These are phyloP conservation scores for Cystoisospora suis DNA, from an alignment of 169 alveolate species.

Conservation along the genomic window DNA sequence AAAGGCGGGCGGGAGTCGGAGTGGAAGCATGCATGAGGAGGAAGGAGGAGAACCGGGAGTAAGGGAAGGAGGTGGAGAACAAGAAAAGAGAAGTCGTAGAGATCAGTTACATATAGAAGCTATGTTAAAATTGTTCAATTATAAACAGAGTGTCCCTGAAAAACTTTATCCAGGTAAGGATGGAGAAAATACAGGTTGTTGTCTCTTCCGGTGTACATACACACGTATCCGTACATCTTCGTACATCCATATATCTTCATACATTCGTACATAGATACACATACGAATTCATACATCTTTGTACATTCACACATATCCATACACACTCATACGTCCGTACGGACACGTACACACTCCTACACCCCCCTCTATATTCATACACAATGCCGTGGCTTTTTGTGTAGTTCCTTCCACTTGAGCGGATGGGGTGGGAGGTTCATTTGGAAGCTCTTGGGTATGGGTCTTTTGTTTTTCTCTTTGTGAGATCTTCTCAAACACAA, in stretches of 20 bases:
- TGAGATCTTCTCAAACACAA: too few species aligned
- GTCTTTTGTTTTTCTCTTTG: too few species aligned
- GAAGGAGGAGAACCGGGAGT: too few species aligned
- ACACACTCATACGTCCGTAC: background rate
- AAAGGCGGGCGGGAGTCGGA: too few species aligned
- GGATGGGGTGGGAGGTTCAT: too few species aligned
- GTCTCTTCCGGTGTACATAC: background rate
- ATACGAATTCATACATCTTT: background rate
- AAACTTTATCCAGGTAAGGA: slow-evolving; percentile 1
- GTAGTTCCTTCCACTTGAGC: too few species aligned
- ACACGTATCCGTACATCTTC: background rate
- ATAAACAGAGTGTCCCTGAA: slow-evolving; percentile 11
- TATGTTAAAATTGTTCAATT: background rate
- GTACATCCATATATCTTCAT: background rate
- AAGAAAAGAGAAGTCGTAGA: background rate
- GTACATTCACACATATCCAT: background rate
- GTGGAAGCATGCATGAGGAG: too few species aligned
- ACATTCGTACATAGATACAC: background rate
- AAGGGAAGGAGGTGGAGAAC: background rate
- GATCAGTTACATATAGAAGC: background rate
- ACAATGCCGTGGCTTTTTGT: background rate
- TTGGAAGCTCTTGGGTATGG: too few species aligned
- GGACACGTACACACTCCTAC: background rate
- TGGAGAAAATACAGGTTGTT: background rate
- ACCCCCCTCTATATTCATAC: background rate